These are phyloP conservation scores for Candida hungchunana DNA, from an alignment of 805 yeast species.

Conservation along the genomic window DNA sequence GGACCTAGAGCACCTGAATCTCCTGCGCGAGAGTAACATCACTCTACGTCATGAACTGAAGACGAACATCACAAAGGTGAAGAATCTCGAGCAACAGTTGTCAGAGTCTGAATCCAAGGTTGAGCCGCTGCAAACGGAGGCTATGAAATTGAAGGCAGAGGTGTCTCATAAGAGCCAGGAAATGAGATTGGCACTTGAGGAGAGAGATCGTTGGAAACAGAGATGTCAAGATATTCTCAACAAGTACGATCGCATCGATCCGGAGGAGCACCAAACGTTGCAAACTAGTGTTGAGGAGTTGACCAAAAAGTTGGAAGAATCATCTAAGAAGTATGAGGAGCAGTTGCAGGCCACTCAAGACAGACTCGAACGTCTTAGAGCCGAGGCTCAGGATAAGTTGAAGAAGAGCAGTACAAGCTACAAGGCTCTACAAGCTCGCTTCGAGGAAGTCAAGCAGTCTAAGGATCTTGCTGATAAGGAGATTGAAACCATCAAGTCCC, in stretches of 20 bases:
- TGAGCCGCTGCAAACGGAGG: constrained; percentile 42
- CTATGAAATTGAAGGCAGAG: constrained; percentile 36
- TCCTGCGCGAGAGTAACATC: constrained; percentile 63
- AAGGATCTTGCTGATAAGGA: constrained; percentile 5
- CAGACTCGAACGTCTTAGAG: constrained; percentile 20
- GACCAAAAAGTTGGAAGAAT: constrained; percentile 16
- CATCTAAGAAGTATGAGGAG: constrained; percentile 1
- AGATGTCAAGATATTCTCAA: constrained; percentile 45
- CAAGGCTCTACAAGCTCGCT: constrained; percentile 14
- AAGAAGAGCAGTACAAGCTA: constrained; percentile 22
- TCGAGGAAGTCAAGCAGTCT: constrained; percentile 18
- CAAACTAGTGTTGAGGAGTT: constrained; percentile 29
- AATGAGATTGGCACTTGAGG: constrained; percentile 43
- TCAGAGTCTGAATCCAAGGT: constrained; percentile 29
- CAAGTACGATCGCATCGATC: constrained; percentile 44
- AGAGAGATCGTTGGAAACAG: constrained; percentile 55
- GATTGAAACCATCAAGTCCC: constrained; percentile 17
- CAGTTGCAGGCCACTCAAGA: constrained; percentile 13
- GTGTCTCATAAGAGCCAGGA: constrained; percentile 47
- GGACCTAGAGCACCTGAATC: constrained; percentile 56
- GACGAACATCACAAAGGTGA: constrained; percentile 28
- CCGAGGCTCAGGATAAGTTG: constrained; percentile 28
- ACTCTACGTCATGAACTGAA: constrained; percentile 54
- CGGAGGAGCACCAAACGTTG: constrained; percentile 38
- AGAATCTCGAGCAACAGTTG: constrained; percentile 39